Evolutionary conservation across 345 rosid species (phyloP), one percentile per base, ranked within the genome.

Genomic region (Eucalyptus globulus): DNA sequence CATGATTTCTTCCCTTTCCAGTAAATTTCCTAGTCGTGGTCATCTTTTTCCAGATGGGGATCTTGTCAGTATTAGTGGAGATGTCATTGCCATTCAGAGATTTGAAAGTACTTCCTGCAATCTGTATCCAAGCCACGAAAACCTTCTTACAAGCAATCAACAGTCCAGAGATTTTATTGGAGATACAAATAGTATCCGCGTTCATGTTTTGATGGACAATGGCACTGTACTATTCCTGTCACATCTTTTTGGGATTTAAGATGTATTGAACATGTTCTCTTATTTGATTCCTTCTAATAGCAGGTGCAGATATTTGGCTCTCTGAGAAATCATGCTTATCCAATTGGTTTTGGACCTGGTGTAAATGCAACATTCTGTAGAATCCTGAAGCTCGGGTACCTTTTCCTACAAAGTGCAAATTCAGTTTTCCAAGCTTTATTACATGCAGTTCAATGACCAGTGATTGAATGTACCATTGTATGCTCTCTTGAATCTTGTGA

Each of bases 291-390:
- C 87, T 19, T 88, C 89, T 88, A 54, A 87, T 89, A 90, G 56
- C 93, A 96, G 99, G 97, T 96, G 87, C 93, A 88, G 89, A 92
- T 96, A 60, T 92, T 91, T 89, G 96, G 98, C 91, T 92, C 92
- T 49, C 88, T 93, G 24, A 92, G 93, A 49, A 95, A 94, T 91
- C 91, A 91, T 86, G 91, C 92, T 54, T 94, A 91, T 91, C 96
- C 95, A 89, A 92, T 91, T 90, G 99, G 97, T 90, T 95, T 97
- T 87, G 96, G 97, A 54, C 93, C 95, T 80, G 96, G 96, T 88
- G 93, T 87, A 37, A 92, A 92, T 89, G 98, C 97, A 80, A 95
- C 97, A 26, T 97, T 97, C 92, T 93, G 95, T 89, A 94, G 97
- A 83, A 88, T 97, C 91, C 96, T 96, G 87, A 90, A 91, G 88